Conservation (phyloP, 345 rosid species). For the Passiflora organensis region DNA sequence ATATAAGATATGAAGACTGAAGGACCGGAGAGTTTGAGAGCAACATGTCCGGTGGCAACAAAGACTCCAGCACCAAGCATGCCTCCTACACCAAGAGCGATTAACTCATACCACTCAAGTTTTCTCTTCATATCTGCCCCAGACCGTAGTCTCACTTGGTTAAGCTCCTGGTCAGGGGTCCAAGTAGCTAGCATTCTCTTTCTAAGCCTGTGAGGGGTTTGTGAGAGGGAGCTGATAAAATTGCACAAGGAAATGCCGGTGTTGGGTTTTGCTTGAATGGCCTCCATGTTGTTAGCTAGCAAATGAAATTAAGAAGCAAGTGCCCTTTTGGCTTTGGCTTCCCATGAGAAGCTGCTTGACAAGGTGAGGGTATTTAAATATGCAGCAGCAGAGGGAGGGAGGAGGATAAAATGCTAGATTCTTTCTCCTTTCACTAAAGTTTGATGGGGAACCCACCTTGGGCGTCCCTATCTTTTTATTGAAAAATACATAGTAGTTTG, state of each 20-base stretch:
- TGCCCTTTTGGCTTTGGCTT: conserved; percentile 13
- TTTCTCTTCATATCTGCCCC: conserved; percentile 96
- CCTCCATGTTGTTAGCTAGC: conserved; percentile 24
- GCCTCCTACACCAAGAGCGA: conserved; percentile 91
- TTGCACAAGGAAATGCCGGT: conserved; percentile 23
- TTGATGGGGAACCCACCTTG: conserved; percentile 26
- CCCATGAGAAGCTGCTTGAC: background rate
- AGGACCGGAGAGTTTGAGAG: conserved; percentile 59
- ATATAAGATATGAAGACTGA: conserved; percentile 79
- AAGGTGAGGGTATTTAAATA: conserved; percentile 29
- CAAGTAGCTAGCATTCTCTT: conserved; percentile 87
- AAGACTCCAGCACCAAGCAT: conserved; percentile 96
- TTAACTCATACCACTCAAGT: conserved; percentile 71
- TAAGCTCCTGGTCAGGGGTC: conserved; percentile 86
- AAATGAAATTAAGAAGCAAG: background rate
- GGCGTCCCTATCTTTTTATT: conserved; percentile 20
- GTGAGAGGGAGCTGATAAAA: conserved; percentile 64
- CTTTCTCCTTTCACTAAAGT: conserved; percentile 28
- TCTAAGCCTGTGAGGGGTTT: conserved; percentile 76
- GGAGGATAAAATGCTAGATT: conserved; percentile 21
- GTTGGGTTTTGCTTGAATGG: conserved; percentile 18
- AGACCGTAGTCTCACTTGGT: conserved; percentile 79
- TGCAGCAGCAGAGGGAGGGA: conserved; percentile 21
- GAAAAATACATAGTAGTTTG: conserved; percentile 23
- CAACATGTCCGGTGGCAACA: conserved; percentile 76